Evolutionary conservation across 2,329 filamentous ascomycete species (phyloP), one percentile per base, ranked within the genome.

Genomic region (Trichoderma sp.): DNA sequence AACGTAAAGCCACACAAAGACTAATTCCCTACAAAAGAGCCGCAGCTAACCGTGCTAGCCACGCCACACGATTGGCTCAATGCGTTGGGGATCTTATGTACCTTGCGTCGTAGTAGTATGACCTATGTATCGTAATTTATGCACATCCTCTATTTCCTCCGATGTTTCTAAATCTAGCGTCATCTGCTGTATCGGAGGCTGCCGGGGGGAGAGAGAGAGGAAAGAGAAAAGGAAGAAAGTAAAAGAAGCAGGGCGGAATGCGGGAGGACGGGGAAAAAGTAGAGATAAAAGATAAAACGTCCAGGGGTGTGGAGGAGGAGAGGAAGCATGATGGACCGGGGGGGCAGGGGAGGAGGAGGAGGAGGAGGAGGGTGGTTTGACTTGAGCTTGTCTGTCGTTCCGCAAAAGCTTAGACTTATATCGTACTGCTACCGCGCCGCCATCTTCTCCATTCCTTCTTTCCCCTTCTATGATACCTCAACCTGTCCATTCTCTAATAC

Each of bases 31-130:
- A 45, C 45, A 3, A 24, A 39, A 41, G 63, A 34, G 64, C 64
- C 64, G 64, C 30, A 57, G 44, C 59, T 66, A 66, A 39, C 64
- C 64, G 64, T 44, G 54, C 43, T n/a, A 39, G 12, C 34, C 34
- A 51, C 62, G 62, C 28, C 48, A 58, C 50, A 28, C 50, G 60
- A 56, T 56, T 63, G 60, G 60, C 7, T 15, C 21, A 28, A 21
- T 24, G 41, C 34, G 5, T 39, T 5, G 34, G 34, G 12, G 14
- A 14, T 14, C 12, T 9, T 1, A 14, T 39, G 34, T 39, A 39
- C 34, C 34, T 39, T 39, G 34, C 12, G 34, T 39, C 12, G 34
- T 39, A 10, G 7, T 10, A 10, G 47, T 41, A 51, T 21, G 47
- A 17, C 10, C 21, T 39, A 61, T 61, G 47, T 47, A 30, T 7